Conservation (phyloP, 352 stramenopile genomes). For the Pythium chondricola region DNA sequence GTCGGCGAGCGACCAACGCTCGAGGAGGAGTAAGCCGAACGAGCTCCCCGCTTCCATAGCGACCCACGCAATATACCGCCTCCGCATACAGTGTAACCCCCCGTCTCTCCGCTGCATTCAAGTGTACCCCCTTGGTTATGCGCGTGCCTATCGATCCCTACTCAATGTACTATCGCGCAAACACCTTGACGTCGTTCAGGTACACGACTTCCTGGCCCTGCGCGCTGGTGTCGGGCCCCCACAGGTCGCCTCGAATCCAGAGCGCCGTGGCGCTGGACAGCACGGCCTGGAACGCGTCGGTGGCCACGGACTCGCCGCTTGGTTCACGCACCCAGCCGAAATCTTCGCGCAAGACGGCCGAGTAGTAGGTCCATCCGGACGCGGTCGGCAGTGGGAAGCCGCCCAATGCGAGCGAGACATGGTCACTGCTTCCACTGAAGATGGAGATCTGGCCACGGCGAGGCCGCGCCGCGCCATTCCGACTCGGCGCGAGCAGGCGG, state of each 20-base stretch:
- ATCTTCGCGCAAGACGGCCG: constrained; percentile 59
- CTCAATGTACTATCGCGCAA: no score
- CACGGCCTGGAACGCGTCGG: constrained; percentile 25
- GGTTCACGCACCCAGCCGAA: constrained; percentile 72
- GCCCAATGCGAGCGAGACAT: constrained; percentile 41
- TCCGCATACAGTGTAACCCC: no score
- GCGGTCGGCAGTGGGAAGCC: constrained; percentile 40
- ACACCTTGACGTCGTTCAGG: constrained; percentile 55
- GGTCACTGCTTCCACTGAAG: constrained; percentile 19
- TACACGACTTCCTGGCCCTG: constrained; percentile 69
- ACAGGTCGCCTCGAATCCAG: constrained; percentile 66
- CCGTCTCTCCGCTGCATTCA: no score
- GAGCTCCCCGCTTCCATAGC: no score
- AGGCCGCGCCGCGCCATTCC: constrained; percentile 46
- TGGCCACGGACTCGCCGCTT: constrained; percentile 20
- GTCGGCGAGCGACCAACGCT: constrained; percentile 68
- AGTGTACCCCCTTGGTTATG: no score
- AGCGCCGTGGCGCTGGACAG: constrained; percentile 28
- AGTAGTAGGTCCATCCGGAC: constrained; percentile 56
- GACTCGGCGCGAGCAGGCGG: constrained; percentile 59
- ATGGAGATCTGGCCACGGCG: constrained; percentile 53
- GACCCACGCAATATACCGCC: no score
- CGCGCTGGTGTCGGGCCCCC: constrained; percentile 35
- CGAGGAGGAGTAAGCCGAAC: constrained; percentile 47
- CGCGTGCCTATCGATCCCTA: no score